Conservation (phyloP, 2,329 filamentous ascomycete species). For the Scytalidium lignicola region DNA sequence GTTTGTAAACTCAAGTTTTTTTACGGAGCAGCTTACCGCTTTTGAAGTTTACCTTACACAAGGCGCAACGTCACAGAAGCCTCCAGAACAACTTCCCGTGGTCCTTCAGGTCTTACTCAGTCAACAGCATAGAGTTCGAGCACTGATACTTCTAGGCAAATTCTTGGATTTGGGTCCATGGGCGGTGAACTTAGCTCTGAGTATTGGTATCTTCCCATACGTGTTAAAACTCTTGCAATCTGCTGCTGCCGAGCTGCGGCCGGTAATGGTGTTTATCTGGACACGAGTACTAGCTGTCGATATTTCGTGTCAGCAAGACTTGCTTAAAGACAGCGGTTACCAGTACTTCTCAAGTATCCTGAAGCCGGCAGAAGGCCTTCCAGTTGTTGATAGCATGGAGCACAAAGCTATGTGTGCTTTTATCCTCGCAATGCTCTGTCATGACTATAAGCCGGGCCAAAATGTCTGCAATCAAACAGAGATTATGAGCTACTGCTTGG, state of each 20-base stretch:
- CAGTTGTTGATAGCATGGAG: slow-evolving; percentile 82
- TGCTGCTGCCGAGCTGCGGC: slow-evolving; percentile 88
- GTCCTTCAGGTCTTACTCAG: slow-evolving; percentile 93
- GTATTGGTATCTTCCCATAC: slow-evolving; percentile 98
- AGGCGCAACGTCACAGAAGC: slow-evolving; percentile 76
- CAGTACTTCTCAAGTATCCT: slow-evolving; percentile 94
- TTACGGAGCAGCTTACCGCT: slow-evolving; percentile 92
- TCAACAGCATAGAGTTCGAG: slow-evolving; percentile 87
- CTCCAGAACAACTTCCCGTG: slow-evolving; percentile 91
- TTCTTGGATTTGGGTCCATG: slow-evolving; percentile 95
- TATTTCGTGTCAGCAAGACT: slow-evolving; percentile 84
- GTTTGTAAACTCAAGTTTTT: slow-evolving; percentile 92
- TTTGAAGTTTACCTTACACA: slow-evolving; percentile 92
- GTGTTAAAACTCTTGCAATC: slow-evolving; percentile 96
- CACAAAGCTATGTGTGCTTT: slow-evolving; percentile 99
- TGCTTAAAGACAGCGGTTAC: slow-evolving; percentile 95
- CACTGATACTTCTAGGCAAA: slow-evolving; percentile 83
- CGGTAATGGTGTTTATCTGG: slow-evolving; percentile 99
- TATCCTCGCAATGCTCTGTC: slow-evolving; percentile 95
- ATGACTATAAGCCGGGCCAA: slow-evolving; percentile 86
- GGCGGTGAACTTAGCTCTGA: slow-evolving; percentile 96
- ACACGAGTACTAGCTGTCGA: slow-evolving; percentile 93
- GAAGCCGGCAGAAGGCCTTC: slow-evolving; percentile 76
- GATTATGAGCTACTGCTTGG: slow-evolving; percentile 81
- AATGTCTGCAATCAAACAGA: slow-evolving; percentile 86